Percentiles rank a stretch among this genome's conserved stretches.
These are phyloP conservation scores for Aurifilum marmelostoma DNA, from an alignment of 2,329 filamentous ascomycete species.

Conservation along the genomic window DNA sequence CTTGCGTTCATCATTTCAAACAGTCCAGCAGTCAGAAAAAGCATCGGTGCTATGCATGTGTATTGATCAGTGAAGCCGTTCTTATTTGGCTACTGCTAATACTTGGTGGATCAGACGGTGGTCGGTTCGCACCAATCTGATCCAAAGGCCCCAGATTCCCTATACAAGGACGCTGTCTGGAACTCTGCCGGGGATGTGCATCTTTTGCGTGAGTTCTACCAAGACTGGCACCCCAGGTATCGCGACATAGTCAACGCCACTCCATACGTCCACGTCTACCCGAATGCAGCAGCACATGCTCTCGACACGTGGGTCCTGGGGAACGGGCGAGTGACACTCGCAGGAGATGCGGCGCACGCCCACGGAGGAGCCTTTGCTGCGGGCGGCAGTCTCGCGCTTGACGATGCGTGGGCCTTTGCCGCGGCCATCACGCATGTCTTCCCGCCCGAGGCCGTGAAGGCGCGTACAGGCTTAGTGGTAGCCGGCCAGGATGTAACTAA, in stretches of 20 bases:
- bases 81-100: background rate
- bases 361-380: constrained; percentile 47
- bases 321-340: constrained; percentile 40
- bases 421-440: constrained; percentile 44
- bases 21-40: background rate
- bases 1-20: background rate
- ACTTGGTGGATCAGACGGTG: constrained; percentile 36
- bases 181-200: constrained; percentile 43
- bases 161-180: constrained; percentile 41
- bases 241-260: constrained; percentile 45
- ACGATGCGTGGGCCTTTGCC: constrained; percentile 47
- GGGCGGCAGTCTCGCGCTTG: constrained; percentile 44
- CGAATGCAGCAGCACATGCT: constrained; percentile 46
- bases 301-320: constrained; percentile 48
- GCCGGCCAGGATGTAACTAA: constrained; percentile 32
- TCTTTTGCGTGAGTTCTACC: constrained; percentile 42
- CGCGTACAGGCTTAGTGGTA: constrained; percentile 8
- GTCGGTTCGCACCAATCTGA: constrained; percentile 47
- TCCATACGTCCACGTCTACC: constrained; percentile 45
- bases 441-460: constrained; percentile 23
- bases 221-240: constrained; percentile 47
- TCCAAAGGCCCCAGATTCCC: constrained; percentile 38
- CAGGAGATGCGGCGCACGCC: constrained; percentile 46
- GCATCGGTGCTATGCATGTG: too few relatives aligned
- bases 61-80: too few relatives aligned